Base-by-base conservation (phyloP, 2,329 filamentous ascomycete species). In the Cadophora sp. region DNA sequence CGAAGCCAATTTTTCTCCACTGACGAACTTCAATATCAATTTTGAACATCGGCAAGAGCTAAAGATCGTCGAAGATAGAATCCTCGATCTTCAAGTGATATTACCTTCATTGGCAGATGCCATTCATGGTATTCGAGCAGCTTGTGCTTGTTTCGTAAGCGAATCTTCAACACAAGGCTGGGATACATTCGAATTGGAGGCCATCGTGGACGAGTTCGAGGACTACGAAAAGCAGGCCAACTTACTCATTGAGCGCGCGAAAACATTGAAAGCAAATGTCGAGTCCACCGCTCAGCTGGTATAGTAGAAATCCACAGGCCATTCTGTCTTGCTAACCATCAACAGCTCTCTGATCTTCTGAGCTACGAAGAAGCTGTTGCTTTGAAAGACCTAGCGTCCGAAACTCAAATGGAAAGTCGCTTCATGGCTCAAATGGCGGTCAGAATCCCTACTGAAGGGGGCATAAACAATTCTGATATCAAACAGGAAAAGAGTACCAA, bases 81-180 rank as follows among this genome's bases (percentile, higher is more conserved):
- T 74, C 22, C 46, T 72, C 34, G 73, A 74, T 53, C 65, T 73
- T 26, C 53, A 70, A 55, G 62, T 73, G 4, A 73, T 74, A 12
- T 43, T 74, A 2, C 65, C 64, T 1, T 60, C 62, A 1, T 62
- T 72, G 6, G 9, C 70, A 1, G 61, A 73, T 12, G 66, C 71
- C 3, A 63, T 73, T 9, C 62, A 9, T 7, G 31, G 65, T 4
- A 19, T 74, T n/a, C 26, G 34, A 43, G 6, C 40, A 12, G 26
- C 37, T n/a, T 26, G 58, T 22, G 19, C 29, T 16, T 8, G 37
- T 9, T 43, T 16, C 37, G 14, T 16, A 3, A 16, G 6, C 7
- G 37, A 43, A 16, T 8, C 37, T 43, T 43, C 37, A 16, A 12
- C 37, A 34, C 6, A 16, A 43, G 37, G 37, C 37, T 16, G 6